Conservation (phyloP, 192 early-diverging fungal species). For the Mortierella antarctica region DNA sequence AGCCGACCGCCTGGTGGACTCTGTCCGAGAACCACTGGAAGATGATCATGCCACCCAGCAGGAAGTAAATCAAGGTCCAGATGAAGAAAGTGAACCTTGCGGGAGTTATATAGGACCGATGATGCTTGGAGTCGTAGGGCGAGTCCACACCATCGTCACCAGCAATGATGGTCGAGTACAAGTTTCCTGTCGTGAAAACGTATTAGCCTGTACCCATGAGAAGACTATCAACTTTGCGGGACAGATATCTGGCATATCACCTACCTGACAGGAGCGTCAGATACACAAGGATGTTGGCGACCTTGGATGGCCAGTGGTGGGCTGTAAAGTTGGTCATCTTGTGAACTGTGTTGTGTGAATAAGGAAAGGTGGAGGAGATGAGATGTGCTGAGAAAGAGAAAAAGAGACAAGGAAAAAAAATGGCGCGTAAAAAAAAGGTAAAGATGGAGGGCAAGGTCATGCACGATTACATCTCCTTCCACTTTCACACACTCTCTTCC, state of each 20-base stretch:
- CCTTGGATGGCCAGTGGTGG: slow-evolving; percentile 53
- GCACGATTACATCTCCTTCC: not conserved
- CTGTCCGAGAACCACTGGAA: slow-evolving; percentile 73
- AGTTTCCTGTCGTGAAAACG: slow-evolving; percentile 20
- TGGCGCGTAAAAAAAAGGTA: not conserved
- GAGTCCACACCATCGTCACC: slow-evolving; percentile 49
- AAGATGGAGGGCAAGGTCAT: not conserved
- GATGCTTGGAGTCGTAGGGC: slow-evolving; percentile 53
- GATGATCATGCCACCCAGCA: slow-evolving; percentile 69
- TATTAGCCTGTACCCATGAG: too few relatives aligned
- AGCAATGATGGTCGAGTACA: slow-evolving; percentile 60
- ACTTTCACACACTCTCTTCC: not conserved
- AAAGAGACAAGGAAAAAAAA: not conserved
- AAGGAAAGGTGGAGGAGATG: not conserved
- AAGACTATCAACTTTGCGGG: too few relatives aligned
- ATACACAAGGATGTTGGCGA: slow-evolving; percentile 71
- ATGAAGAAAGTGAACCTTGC: slow-evolving; percentile 68
- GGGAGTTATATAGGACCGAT: slow-evolving; percentile 71
- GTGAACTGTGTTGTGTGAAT: not conserved
- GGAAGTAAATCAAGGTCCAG: slow-evolving; percentile 72
- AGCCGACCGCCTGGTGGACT: slow-evolving; percentile 67
- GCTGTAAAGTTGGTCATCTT: not conserved
- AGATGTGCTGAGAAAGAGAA: not conserved
- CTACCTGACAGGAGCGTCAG: slow-evolving; percentile 65
- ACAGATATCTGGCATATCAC: too few relatives aligned